Evolutionary conservation across 2,329 filamentous ascomycete species (phyloP).

Genomic region (Pseudopyrenochaeta lycopersici): DNA sequence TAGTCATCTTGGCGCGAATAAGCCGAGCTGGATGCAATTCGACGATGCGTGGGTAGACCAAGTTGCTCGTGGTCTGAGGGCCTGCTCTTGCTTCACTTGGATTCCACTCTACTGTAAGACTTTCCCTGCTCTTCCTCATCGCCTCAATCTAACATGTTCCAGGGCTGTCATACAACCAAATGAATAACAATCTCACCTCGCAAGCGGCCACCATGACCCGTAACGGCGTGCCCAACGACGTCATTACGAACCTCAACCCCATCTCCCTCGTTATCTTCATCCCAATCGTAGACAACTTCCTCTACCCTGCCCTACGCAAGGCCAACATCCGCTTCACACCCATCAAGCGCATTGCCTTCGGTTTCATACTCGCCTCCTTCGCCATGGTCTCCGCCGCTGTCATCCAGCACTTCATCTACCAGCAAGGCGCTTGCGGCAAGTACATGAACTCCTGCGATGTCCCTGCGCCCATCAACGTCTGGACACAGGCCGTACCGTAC

Average conservation of each 20-base stretch:
- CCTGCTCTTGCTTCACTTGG: conserved; percentile 63
- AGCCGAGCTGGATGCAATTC: conserved; percentile 80
- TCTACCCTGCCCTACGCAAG: conserved; percentile 62
- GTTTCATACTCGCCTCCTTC: conserved; percentile 58
- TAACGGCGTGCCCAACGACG: conserved; percentile 64
- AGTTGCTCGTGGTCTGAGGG: conserved; percentile 49
- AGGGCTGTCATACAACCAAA: conserved; percentile 62
- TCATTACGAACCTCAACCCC: conserved; percentile 65
- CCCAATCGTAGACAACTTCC: conserved; percentile 61
- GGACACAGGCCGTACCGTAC: conserved; percentile 60
- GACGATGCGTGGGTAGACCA: conserved; percentile 82
- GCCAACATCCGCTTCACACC: conserved; percentile 61
- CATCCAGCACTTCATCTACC: conserved; percentile 70
- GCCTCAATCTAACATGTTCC: conserved; percentile 1
- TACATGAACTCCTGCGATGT: conserved; percentile 63
- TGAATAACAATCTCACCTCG: conserved; percentile 64
- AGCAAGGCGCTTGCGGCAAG: conserved; percentile 67
- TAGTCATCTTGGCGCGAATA: conserved; percentile 64
- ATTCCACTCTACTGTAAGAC: conserved; percentile 49
- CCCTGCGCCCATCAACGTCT: conserved; percentile 71
- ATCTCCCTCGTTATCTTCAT: conserved; percentile 64
- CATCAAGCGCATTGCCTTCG: conserved; percentile 62
- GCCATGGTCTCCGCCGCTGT: conserved; percentile 62
- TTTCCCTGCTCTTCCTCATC: neutral
- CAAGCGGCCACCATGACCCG: conserved; percentile 64